These are phyloP conservation scores for Priceomyces castillae DNA, from an alignment of 805 yeast genomes.

Conservation along the genomic window DNA sequence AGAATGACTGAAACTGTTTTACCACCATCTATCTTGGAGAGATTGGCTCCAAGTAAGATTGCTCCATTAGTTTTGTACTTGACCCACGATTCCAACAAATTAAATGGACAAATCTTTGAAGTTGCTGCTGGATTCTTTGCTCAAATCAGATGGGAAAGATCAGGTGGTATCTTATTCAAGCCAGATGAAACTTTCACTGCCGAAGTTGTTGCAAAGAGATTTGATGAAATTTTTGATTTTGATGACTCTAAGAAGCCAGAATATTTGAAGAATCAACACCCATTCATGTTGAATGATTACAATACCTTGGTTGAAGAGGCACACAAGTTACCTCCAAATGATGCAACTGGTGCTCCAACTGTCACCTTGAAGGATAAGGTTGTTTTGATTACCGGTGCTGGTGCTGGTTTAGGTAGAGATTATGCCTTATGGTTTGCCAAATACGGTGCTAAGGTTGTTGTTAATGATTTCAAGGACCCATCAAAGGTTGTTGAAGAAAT, in stretches of 20 bases:
- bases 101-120: constrained; percentile 79
- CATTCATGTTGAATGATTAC: constrained; percentile 71
- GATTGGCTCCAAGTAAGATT: constrained; percentile 80
- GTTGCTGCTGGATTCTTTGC: constrained; percentile 93
- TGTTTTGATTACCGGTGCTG: constrained; percentile 92
- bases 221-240: constrained; percentile 62
- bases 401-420: constrained; percentile 89
- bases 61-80: constrained; percentile 88
- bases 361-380: constrained; percentile 77
- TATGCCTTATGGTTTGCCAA: constrained; percentile 83
- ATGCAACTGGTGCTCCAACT: constrained; percentile 35
- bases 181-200: constrained; percentile 79
- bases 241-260: constrained; percentile 51
- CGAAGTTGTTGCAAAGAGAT: constrained; percentile 70
- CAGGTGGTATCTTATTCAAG: constrained; percentile 80
- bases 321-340: constrained; percentile 50
- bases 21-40: constrained; percentile 80
- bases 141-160: constrained; percentile 93
- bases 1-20: constrained; percentile 92
- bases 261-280: constrained; percentile 58
- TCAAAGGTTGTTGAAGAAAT: constrained; percentile 72
- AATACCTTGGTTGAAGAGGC: constrained; percentile 53
- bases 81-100: constrained; percentile 58
- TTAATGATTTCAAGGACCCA: constrained; percentile 84
- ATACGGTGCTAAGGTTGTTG: constrained; percentile 93